Percentiles rank a stretch among this genome's conserved stretches.
phyloP scores from a whole-genome alignment of 2,329 filamentous ascomycete genomes.

The Cladosporium sp. region DNA sequence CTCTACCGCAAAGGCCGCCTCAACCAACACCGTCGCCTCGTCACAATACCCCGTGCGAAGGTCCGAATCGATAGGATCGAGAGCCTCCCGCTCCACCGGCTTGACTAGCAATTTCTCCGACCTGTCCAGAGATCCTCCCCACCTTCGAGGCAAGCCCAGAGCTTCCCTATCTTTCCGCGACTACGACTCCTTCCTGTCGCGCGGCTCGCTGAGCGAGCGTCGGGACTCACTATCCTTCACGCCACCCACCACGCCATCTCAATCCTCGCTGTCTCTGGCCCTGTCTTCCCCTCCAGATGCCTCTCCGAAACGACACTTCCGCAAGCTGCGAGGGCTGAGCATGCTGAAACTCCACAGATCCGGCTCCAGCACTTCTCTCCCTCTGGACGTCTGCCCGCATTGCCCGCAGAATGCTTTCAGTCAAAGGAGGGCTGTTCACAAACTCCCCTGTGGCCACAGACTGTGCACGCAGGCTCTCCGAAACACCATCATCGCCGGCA shows the following conservation, averaged over 20 bases:
- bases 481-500: constrained; percentile 30
- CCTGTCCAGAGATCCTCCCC: constrained; percentile 23
- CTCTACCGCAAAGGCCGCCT: constrained; percentile 8
- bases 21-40: constrained; percentile 18
- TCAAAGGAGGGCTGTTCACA: constrained; percentile 27
- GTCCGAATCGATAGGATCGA: constrained; percentile 30
- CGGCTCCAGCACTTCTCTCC: constrained; percentile 23
- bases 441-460: constrained; percentile 32
- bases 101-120: constrained; percentile 31
- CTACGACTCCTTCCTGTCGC: constrained; percentile 31
- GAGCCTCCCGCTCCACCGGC: constrained; percentile 32
- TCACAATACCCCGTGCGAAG: constrained; percentile 17
- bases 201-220: constrained; percentile 22
- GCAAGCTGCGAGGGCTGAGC: constrained; percentile 30
- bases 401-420: constrained; percentile 26
- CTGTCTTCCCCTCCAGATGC: constrained; percentile 26
- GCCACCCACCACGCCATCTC: constrained; percentile 26
- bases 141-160: constrained; percentile 11
- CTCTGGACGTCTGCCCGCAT: constrained; percentile 27
- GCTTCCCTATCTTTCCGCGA: constrained; percentile 30
- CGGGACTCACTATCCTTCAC: constrained; percentile 27
- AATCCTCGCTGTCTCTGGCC: constrained; percentile 28
- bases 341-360: constrained; percentile 26
- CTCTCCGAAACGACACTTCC: constrained; percentile 30
- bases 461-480: constrained; percentile 32